A percentile compares a stretch with the other conserved stretches of the same genome.
These are phyloP conservation scores for Monosporascus ibericus DNA, from an alignment of 2,329 filamentous ascomycete genomes.

Conservation along the genomic window DNA sequence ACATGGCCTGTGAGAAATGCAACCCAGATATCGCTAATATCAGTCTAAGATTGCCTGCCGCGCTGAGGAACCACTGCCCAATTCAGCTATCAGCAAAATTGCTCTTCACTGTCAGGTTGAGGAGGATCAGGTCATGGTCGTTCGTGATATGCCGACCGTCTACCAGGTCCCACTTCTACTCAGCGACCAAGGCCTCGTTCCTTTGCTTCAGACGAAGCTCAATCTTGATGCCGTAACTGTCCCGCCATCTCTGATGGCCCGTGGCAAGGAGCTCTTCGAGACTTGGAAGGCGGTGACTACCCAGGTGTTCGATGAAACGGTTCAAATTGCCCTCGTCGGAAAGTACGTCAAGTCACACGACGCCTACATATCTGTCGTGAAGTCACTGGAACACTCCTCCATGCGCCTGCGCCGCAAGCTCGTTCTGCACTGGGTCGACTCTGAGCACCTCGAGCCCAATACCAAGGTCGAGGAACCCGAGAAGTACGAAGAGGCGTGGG, in stretches of 20 bases:
- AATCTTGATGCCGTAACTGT: constrained; percentile 54
- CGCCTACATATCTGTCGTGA: constrained; percentile 77
- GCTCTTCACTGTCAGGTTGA: constrained; percentile 86
- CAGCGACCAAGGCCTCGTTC: constrained; percentile 69
- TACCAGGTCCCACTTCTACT: constrained; percentile 96
- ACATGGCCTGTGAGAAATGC: neutral
- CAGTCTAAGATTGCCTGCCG: constrained; percentile 74
- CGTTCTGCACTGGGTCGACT: constrained; percentile 77
- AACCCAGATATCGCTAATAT: constrained; percentile 12
- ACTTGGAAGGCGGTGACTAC: constrained; percentile 70
- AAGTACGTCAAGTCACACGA: constrained; percentile 86
- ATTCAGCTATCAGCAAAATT: constrained; percentile 76
- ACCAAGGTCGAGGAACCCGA: constrained; percentile 58
- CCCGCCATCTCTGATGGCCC: constrained; percentile 46
- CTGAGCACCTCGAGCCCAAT: constrained; percentile 71
- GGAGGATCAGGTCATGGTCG: constrained; percentile 76
- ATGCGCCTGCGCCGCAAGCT: constrained; percentile 81
- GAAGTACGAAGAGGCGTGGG: constrained; percentile 81
- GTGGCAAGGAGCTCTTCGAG: constrained; percentile 67
- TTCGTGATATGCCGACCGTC: constrained; percentile 81
- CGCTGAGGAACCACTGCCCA: constrained; percentile 70
- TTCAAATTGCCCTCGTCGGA: constrained; percentile 82
- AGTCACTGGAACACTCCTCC: constrained; percentile 83
- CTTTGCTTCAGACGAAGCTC: constrained; percentile 59
- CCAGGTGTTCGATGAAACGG: constrained; percentile 60